A percentile compares a stretch with the other conserved stretches of the same genome.
Conservation (phyloP, 306 rosid genomes). For the Cicer arietinum region DNA sequence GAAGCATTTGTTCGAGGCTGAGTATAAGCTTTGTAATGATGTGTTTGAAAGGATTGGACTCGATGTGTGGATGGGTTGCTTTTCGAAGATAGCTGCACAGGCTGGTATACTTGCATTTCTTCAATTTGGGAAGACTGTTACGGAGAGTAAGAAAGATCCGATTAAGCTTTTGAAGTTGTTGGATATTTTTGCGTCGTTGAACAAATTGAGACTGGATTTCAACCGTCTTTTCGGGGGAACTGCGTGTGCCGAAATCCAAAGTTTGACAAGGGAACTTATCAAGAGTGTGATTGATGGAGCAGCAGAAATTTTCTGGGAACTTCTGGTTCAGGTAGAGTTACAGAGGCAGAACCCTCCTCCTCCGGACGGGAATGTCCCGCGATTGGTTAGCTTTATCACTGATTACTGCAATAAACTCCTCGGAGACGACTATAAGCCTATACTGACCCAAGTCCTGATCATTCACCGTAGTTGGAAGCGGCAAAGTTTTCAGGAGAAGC, state of each 20-base stretch:
- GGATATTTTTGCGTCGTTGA: conserved; percentile 94
- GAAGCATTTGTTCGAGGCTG: conserved; percentile 97
- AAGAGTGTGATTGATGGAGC: conserved; percentile 90
- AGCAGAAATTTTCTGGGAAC: conserved; percentile 96
- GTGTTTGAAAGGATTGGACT: conserved; percentile 90
- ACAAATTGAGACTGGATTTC: conserved; percentile 88
- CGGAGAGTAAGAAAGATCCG: conserved; percentile 96
- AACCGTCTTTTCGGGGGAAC: conserved; percentile 93
- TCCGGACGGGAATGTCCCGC: conserved; percentile 77
- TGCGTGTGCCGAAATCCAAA: conserved; percentile 89
- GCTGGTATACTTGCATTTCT: conserved; percentile 96
- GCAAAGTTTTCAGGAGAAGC: conserved; percentile 84
- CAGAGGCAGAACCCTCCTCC: conserved; percentile 93
- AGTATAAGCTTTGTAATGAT: conserved; percentile 93
- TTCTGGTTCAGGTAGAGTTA: conserved; percentile 79
- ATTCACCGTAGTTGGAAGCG: conserved; percentile 96
- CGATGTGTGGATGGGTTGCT: conserved; percentile 95
- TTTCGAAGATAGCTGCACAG: conserved; percentile 93
- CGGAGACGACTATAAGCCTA: conserved; percentile 86
- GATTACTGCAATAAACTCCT: conserved; percentile 92
- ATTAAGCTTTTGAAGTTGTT: conserved; percentile 86
- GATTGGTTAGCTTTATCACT: conserved; percentile 77
- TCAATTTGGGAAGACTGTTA: conserved; percentile 93
- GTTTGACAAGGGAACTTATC: conserved; percentile 93
- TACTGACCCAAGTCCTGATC: conserved; percentile 86